Evolutionary conservation across 352 stramenopile genomes (phyloP).

Genomic region (Globisporangium carolinianum): DNA sequence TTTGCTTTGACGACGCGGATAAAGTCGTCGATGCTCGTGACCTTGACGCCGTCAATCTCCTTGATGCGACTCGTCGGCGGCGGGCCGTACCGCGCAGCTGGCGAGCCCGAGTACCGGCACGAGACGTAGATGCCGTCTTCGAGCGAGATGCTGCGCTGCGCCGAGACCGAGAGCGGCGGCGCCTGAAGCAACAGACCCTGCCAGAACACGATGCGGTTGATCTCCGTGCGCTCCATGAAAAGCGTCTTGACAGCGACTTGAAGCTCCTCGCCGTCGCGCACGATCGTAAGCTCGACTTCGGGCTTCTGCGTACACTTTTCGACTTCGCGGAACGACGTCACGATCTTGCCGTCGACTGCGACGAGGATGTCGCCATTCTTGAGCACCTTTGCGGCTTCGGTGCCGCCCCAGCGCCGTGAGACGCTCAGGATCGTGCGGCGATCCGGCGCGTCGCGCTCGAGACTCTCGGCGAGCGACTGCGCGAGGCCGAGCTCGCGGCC

Average conservation of each 20-base stretch:
- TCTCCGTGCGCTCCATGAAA: constrained; percentile 78
- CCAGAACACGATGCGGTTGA: constrained; percentile 90
- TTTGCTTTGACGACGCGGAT: constrained; percentile 65
- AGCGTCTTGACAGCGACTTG: constrained; percentile 70
- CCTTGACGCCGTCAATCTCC: constrained; percentile 85
- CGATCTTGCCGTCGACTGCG: constrained; percentile 72
- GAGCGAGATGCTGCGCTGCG: constrained; percentile 72
- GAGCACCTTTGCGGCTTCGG: constrained; percentile 53
- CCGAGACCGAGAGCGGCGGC: constrained; percentile 81
- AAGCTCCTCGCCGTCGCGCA: constrained; percentile 73
- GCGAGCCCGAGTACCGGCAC: constrained; percentile 83
- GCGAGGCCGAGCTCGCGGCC: constrained; percentile 82
- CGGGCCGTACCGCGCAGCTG: constrained; percentile 83
- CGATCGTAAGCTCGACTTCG: constrained; percentile 74
- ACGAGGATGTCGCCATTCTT: constrained; percentile 86
- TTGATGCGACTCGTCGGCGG: constrained; percentile 87
- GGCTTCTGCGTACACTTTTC: constrained; percentile 77
- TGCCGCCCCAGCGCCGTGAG: constrained; percentile 66
- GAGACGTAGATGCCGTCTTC: constrained; percentile 85
- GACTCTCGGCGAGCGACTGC: constrained; percentile 62
- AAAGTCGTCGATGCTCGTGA: constrained; percentile 87
- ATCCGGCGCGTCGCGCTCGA: constrained; percentile 66
- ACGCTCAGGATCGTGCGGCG: constrained; percentile 79
- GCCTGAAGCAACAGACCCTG: constrained; percentile 86
- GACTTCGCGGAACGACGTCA: constrained; percentile 83